Evolutionary conservation across 2,329 filamentous ascomycete species (phyloP).

Genomic region (Paramyrothecium roridum): DNA sequence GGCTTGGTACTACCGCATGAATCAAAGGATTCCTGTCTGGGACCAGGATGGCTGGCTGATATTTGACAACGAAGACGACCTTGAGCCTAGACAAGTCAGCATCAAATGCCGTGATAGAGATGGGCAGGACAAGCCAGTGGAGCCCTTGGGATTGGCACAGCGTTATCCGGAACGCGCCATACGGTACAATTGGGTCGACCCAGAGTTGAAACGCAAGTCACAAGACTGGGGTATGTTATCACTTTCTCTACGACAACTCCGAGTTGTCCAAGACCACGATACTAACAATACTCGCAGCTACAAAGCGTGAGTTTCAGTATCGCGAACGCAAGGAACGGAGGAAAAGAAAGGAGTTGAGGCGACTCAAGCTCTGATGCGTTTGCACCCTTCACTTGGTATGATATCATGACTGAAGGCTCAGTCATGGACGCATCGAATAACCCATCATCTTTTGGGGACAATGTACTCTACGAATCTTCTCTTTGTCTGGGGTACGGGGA

Average conservation of each 20-base stretch:
- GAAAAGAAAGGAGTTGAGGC: slow-evolving; percentile 34
- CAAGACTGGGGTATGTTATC: slow-evolving; percentile 37
- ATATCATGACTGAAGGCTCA: too few species aligned
- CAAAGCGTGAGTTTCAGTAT: slow-evolving; percentile 31
- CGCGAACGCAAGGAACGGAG: slow-evolving; percentile 32
- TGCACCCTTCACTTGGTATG: background rate
- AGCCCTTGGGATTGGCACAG: slow-evolving; percentile 33
- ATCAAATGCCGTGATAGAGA: slow-evolving; percentile 38
- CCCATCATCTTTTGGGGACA: too few species aligned
- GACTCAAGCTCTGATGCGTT: slow-evolving; percentile 27
- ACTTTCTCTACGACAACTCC: background rate
- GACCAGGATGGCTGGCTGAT: slow-evolving; percentile 36
- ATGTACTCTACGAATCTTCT: too few species aligned
- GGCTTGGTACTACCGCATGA: slow-evolving; percentile 41
- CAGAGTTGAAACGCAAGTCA: slow-evolving; percentile 32
- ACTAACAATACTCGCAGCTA: slow-evolving; percentile 22
- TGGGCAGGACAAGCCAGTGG: slow-evolving; percentile 30
- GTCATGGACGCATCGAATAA: too few species aligned
- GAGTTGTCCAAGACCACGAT: background rate
- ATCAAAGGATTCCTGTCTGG: slow-evolving; percentile 36
- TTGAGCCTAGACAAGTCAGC: slow-evolving; percentile 31
- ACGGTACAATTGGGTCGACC: slow-evolving; percentile 40
- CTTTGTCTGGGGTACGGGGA: too few species aligned
- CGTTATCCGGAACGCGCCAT: slow-evolving; percentile 47
- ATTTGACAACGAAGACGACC: slow-evolving; percentile 34